Percentiles rank a stretch among this genome's conserved stretches.
These are phyloP conservation scores for Candida suzukii DNA, from an alignment of 805 yeast species.

Conservation along the genomic window DNA sequence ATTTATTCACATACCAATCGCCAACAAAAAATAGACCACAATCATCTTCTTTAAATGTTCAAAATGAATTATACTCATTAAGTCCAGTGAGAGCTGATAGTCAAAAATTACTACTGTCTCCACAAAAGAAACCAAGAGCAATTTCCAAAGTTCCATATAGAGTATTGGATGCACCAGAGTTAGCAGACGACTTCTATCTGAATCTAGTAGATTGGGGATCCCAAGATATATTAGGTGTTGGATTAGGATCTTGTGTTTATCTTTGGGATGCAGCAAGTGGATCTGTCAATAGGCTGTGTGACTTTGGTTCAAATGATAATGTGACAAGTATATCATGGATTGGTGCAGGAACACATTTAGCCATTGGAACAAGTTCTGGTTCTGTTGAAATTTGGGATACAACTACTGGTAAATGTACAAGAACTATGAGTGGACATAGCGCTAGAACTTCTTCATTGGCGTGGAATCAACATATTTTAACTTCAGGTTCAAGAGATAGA, in stretches of 20 bases:
- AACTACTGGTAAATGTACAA: slow-evolving; percentile 66
- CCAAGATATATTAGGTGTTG: slow-evolving; percentile 83
- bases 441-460: slow-evolving; percentile 81
- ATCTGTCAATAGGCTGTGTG: slow-evolving; percentile 73
- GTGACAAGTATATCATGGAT: slow-evolving; percentile 90
- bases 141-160: slow-evolving; percentile 86
- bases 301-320: slow-evolving; percentile 54
- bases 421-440: slow-evolving; percentile 90
- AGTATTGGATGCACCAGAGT: slow-evolving; percentile 92
- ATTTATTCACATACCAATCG: slow-evolving; percentile 68
- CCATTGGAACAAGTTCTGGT: slow-evolving; percentile 85
- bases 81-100: slow-evolving; percentile 89
- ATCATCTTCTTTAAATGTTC: slow-evolving; percentile 51
- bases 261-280: slow-evolving; percentile 87
- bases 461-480: slow-evolving; percentile 87
- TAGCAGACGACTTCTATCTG: slow-evolving; percentile 88
- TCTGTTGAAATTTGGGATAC: slow-evolving; percentile 95
- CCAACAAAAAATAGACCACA: slow-evolving; percentile 59
- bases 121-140: slow-evolving; percentile 69
- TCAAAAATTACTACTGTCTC: slow-evolving; percentile 71
- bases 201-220: slow-evolving; percentile 95
- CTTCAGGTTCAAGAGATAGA: slow-evolving; percentile 84
- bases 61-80: slow-evolving; percentile 68
- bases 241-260: slow-evolving; percentile 81
- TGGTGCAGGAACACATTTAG: slow-evolving; percentile 88